These are phyloP conservation scores for Byssoonygena ceratinophila DNA, from an alignment of 2,329 filamentous ascomycete species.

Conservation along the genomic window DNA sequence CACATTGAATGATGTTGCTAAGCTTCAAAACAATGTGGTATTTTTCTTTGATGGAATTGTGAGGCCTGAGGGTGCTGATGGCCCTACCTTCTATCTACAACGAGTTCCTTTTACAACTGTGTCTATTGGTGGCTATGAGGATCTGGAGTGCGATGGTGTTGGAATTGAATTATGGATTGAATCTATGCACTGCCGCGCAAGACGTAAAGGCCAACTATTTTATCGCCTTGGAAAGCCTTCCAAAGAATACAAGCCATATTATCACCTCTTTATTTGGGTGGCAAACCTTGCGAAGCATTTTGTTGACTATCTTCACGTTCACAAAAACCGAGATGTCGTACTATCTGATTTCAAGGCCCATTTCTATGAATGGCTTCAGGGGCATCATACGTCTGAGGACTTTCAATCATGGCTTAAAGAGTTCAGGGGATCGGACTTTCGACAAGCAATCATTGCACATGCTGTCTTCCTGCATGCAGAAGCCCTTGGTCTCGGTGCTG, in stretches of 20 bases:
- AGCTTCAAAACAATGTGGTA: slow-evolving; percentile 26
- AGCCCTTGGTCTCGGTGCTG: slow-evolving; percentile 41
- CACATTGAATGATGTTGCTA: slow-evolving; percentile 45
- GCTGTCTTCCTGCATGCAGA: slow-evolving; percentile 57
- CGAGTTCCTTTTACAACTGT: slow-evolving; percentile 47
- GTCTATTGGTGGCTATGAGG: slow-evolving; percentile 57
- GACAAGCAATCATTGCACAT: slow-evolving; percentile 50
- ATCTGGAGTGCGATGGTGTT: slow-evolving; percentile 38
- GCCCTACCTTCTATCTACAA: slow-evolving; percentile 41
- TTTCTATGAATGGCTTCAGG: slow-evolving; percentile 50
- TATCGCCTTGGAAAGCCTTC: slow-evolving; percentile 52
- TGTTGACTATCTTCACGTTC: slow-evolving; percentile 50
- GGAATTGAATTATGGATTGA: slow-evolving; percentile 53
- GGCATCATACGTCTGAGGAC: slow-evolving; percentile 34
- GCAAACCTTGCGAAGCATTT: slow-evolving; percentile 61
- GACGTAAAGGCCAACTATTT: slow-evolving; percentile 46
- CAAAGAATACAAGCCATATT: slow-evolving; percentile 52
- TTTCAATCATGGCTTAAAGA: slow-evolving; percentile 49
- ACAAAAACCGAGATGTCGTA: slow-evolving; percentile 33
- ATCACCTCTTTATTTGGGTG: slow-evolving; percentile 57
- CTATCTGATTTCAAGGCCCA: slow-evolving; percentile 47
- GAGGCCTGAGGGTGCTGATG: slow-evolving; percentile 25
- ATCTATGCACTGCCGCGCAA: slow-evolving; percentile 33
- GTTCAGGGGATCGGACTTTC: slow-evolving; percentile 49
- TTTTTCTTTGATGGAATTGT: slow-evolving; percentile 51